Base-by-base conservation (phyloP, 1,284 basidiomycete species). In the Ganoderma meredithae region DNA sequence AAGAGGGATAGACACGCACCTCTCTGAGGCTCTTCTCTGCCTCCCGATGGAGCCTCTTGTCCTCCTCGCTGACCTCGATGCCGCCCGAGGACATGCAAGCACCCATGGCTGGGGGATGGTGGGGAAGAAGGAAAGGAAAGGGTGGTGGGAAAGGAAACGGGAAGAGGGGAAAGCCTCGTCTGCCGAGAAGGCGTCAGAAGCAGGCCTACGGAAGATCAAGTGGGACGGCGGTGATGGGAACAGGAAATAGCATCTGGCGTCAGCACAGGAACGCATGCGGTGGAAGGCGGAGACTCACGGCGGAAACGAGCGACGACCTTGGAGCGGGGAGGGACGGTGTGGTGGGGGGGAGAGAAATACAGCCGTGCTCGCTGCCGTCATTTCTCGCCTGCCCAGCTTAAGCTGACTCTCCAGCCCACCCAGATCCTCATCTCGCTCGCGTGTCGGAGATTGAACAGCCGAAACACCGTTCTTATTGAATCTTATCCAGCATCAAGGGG, bases 11-110 rank as follows among this genome's bases (percentile, higher is more conserved):
- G 60, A 9, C 33, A 81, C 86, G 67, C 66, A 89, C 90, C 81
- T 91, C 90, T 75, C 81, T 86, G 72, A 93, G 76, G 65, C 83
- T 80, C 79, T 86, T 88, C 78, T 93, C 90, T 17, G 88, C 93
- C 75, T 91, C 90, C 71, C 82, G 84, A 75, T 93, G 88, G 72
- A 81, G 79, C 72, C 80, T 79, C 80, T 84, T 90, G 73, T 93
- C 91, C 63, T 88, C 84, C 64, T 92, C 90, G 17, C 84, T 82
- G 25, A 89, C 81, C 66, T 89, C 89, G 13, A 83, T 75, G 19
- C 80, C 80, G 0, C 82, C 81, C 12, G 88, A 82, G 33, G 93
- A 95, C 74, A 94, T 81, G 78, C 94, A 95, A 52, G 86, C 85
- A 73, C 94, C 94, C 94, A 95, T 95, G 69, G 71, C 64, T 68